Base-by-base conservation (phyloP, 1,139 yeast genomes). In the Magnusiomyces ingens region DNA sequence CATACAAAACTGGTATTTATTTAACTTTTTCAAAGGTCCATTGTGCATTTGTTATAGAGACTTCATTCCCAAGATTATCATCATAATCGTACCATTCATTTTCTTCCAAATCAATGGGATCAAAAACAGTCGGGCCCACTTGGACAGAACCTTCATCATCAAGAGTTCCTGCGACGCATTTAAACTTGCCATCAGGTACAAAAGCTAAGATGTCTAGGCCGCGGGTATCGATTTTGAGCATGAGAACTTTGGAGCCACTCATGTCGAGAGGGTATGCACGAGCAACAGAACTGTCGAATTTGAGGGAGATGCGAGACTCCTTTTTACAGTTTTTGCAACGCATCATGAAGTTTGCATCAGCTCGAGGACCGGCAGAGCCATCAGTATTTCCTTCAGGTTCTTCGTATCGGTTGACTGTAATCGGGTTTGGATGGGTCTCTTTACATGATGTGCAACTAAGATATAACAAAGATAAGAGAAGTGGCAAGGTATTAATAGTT, bases 51-150 rank as follows among this genome's bases (percentile, higher is more conserved):
- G 86, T 81, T 15, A 93, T 78, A 43, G 94, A 82, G 21, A 90
- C 97, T 67, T 93, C 97, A 29, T 75, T 80, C 11, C 82, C 80
- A 3, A 87, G 84, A 63, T 83, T 80, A 56, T 93, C 98, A 66
- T 93, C 98, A 66, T 91, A 94, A 64, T 93, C 99, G 67, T 84
- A 93, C 95, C 96, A 91, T 66, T 93, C 98, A 47, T 79, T 81
- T 44, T 89, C 97, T 45, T 76, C 79, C 51, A 89, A 70, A 55
- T 84, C 89, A n/a, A 89, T 78, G 19, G 84, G 89, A 12, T 66
- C 67, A 62, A 86, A 87, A 54, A 66, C 69, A 1, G 86, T 75
- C 10, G 70, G 67, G 21, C 21, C 21, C 10, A 21, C 22, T 15
- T 40, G 12, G 12, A 40, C 43, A 17, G 18, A 18, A 11, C 21